phyloP scores from a whole-genome alignment of 306 rosid genomes.

The Cucumis sativus region DNA sequence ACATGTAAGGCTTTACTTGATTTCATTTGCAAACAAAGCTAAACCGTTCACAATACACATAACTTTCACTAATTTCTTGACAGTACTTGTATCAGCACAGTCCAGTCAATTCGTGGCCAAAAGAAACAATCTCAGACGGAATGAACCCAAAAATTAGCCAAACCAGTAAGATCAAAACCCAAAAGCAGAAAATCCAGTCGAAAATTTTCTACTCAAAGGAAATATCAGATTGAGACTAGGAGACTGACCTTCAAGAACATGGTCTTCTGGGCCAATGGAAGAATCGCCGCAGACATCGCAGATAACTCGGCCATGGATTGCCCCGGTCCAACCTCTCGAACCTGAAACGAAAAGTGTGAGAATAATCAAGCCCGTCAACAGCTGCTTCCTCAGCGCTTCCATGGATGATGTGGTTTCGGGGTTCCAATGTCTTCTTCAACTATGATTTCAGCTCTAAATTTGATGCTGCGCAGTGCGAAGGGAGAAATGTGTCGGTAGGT shows the following conservation, averaged over 20 bases:
- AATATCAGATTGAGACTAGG: not conserved
- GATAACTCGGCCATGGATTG: slow-evolving; percentile 85
- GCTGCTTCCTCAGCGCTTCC: slow-evolving; percentile 27
- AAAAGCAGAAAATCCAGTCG: slow-evolving; percentile 2
- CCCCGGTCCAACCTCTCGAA: slow-evolving; percentile 84
- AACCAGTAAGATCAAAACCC: not conserved
- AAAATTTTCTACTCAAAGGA: not conserved
- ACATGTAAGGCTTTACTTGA: not conserved
- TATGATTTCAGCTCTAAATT: not conserved
- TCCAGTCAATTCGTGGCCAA: not conserved
- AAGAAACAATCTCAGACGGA: not conserved
- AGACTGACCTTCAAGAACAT: slow-evolving; percentile 62
- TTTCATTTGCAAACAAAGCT: not conserved
- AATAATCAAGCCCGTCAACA: slow-evolving; percentile 23
- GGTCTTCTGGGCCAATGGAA: slow-evolving; percentile 83
- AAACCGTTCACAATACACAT: not conserved
- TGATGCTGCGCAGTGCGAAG: not conserved
- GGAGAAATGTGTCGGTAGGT: not conserved
- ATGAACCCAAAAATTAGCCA: not conserved
- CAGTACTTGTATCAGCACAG: not conserved
- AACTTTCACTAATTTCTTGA: not conserved
- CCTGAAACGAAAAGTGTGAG: slow-evolving; percentile 19
- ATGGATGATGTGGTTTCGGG: slow-evolving; percentile 12
- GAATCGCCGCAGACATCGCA: slow-evolving; percentile 92
- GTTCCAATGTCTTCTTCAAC: not conserved